These are phyloP conservation scores for Mortierella sp. DNA, from an alignment of 371 early-diverging fungal species.

Conservation along the genomic window DNA sequence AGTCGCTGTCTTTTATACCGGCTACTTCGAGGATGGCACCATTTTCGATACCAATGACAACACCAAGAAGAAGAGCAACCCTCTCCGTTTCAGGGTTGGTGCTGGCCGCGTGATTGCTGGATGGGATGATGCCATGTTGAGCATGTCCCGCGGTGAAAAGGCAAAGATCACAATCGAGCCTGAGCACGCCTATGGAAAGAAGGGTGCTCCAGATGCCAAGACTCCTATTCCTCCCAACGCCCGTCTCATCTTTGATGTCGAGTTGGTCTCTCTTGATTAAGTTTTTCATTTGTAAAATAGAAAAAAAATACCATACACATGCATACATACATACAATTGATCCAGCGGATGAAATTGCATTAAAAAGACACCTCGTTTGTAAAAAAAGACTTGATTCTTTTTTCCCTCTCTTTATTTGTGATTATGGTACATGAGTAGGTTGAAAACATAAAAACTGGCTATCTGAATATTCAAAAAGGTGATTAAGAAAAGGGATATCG, in stretches of 20 bases:
- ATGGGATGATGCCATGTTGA: constrained; percentile 70
- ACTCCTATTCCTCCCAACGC: constrained; percentile 63
- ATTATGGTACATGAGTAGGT: too few relatives aligned
- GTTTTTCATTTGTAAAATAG: background rate
- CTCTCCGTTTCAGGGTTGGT: constrained; percentile 71
- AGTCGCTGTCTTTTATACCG: constrained; percentile 68
- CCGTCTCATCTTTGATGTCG: constrained; percentile 65
- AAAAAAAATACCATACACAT: constrained; percentile 1
- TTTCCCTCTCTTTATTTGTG: too few relatives aligned
- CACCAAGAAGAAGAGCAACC: constrained; percentile 66
- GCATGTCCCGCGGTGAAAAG: constrained; percentile 70
- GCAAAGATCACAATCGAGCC: constrained; percentile 63
- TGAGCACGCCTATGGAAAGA: constrained; percentile 71
- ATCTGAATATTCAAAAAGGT: too few relatives aligned
- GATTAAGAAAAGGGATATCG: too few relatives aligned
- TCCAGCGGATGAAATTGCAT: background rate
- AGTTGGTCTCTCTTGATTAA: constrained; percentile 62
- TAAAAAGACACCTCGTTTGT: too few relatives aligned
- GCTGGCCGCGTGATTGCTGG: constrained; percentile 61
- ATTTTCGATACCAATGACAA: constrained; percentile 74
- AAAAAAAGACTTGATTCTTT: too few relatives aligned
- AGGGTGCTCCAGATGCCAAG: constrained; percentile 63
- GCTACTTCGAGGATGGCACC: constrained; percentile 71
- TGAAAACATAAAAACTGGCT: too few relatives aligned
- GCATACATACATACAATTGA: background rate